Conservation (phyloP, 2,329 filamentous ascomycete genomes). For the Hypomyces perniciosus region DNA sequence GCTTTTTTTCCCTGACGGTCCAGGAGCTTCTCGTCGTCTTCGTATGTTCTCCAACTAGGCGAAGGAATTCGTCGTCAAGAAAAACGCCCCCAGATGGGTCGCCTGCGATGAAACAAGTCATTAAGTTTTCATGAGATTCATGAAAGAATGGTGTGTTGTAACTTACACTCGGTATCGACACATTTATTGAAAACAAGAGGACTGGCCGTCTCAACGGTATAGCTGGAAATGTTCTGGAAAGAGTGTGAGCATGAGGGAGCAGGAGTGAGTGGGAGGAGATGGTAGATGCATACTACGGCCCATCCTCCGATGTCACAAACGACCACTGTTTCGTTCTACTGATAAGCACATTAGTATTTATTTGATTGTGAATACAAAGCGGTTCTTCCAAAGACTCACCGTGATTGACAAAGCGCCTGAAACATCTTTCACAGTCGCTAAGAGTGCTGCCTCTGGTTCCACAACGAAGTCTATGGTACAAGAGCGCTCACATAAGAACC, state of each 20-base stretch:
- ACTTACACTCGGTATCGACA: slow-evolving; percentile 13
- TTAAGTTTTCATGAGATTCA: neutral
- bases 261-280: neutral
- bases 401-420: neutral
- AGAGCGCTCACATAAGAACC: slow-evolving; percentile 24
- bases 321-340: slow-evolving; percentile 19
- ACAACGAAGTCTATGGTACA: slow-evolving; percentile 26
- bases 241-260: neutral
- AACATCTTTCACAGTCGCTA: neutral
- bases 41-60: slow-evolving; percentile 21
- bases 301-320: slow-evolving; percentile 30
- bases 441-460: slow-evolving; percentile 36
- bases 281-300: slow-evolving; percentile 20
- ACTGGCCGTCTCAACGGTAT: slow-evolving; percentile 16
- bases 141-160: too few species aligned
- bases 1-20: fast-evolving
- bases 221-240: slow-evolving; percentile 33
- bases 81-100: slow-evolving; percentile 32
- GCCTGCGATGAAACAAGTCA: slow-evolving; percentile 18
- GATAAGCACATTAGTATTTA: neutral
- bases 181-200: slow-evolving; percentile 29
- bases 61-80: slow-evolving; percentile 29
- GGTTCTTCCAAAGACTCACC: neutral
- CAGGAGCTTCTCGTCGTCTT: slow-evolving; percentile 1
- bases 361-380: neutral